These are phyloP conservation scores for Cryptococcus floricola DNA, from an alignment of 1,284 basidiomycete genomes.

Conservation along the genomic window DNA sequence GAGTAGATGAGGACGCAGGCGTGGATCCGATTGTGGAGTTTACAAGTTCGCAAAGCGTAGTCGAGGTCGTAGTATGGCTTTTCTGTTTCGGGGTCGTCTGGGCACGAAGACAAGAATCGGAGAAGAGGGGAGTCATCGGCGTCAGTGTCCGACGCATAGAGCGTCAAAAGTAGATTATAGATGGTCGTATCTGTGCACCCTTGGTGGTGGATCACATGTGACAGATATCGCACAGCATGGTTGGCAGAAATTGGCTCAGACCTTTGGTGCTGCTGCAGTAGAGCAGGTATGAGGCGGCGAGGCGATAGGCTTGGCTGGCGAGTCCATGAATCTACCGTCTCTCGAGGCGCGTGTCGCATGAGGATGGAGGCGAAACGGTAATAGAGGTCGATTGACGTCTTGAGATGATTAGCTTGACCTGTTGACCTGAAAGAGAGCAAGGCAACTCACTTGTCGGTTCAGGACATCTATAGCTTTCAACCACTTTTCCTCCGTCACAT, in stretches of 20 bases:
- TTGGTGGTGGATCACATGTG: conserved; percentile 66
- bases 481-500: conserved; percentile 90
- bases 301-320: conserved; percentile 75
- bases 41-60: conserved; percentile 90
- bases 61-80: conserved; percentile 95
- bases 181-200: conserved; percentile 79
- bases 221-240: conserved; percentile 84
- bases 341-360: conserved; percentile 78
- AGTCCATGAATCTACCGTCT: conserved; percentile 88
- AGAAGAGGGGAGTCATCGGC: conserved; percentile 75
- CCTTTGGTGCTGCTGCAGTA: conserved; percentile 68
- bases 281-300: conserved; percentile 79
- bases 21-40: conserved; percentile 72
- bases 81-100: conserved; percentile 73
- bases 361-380: conserved; percentile 88
- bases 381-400: conserved; percentile 63
- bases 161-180: conserved; percentile 89
- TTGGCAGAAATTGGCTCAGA: conserved; percentile 53
- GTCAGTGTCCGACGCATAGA: conserved; percentile 60
- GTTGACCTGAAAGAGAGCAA: too few relatives aligned
- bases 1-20: conserved; percentile 96
- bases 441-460: conserved; percentile 68
- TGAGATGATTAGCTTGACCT: neutral
- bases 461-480: conserved; percentile 80
- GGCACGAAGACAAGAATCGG: conserved; percentile 78